These are phyloP conservation scores for Vigna reflexopilosa DNA, from an alignment of 306 rosid species.

Conservation along the genomic window DNA sequence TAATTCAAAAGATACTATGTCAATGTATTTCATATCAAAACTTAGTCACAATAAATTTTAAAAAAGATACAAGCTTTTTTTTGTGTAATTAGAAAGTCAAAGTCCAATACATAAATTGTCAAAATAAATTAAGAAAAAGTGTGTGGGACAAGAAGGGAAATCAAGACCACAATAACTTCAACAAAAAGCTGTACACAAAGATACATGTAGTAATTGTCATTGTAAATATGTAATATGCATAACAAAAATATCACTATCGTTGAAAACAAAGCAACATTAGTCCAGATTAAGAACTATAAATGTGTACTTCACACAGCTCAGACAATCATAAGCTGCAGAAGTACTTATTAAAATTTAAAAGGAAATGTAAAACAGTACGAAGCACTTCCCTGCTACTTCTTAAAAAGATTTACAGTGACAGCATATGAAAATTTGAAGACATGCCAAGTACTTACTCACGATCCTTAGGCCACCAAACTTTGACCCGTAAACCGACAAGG, in stretches of 20 bases:
- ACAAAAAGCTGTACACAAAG: conserved; percentile 30
- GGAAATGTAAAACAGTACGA: conserved; percentile 9
- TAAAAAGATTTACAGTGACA: conserved; percentile 30
- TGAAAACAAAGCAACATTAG: conserved; percentile 16
- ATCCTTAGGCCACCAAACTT: conserved; percentile 96
- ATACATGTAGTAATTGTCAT: conserved; percentile 1
- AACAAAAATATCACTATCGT: conserved; percentile 7
- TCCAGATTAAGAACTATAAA: conserved; percentile 19
- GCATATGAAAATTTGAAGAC: conserved; percentile 25
- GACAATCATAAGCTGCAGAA: not conserved
- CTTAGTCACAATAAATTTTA: conserved; percentile 22
- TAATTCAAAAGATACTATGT: conserved; percentile 17
- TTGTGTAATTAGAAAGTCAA: not conserved
- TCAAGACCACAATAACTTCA: conserved; percentile 20
- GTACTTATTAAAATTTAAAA: conserved; percentile 17
- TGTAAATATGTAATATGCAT: not conserved
- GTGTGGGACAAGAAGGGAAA: conserved; percentile 5
- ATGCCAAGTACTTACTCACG: conserved; percentile 59
- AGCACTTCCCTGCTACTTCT: conserved; percentile 18
- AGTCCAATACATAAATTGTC: not conserved
- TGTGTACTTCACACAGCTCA: not conserved
- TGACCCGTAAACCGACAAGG: conserved; percentile 67
- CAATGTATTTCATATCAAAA: conserved; percentile 7
- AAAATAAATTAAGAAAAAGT: conserved; percentile 11
- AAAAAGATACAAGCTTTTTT: not conserved